Evolutionary conservation across 2,329 filamentous ascomycete genomes (phyloP), one percentile per base, ranked within the genome.

Genomic region (Aureobasidium namibiae): DNA sequence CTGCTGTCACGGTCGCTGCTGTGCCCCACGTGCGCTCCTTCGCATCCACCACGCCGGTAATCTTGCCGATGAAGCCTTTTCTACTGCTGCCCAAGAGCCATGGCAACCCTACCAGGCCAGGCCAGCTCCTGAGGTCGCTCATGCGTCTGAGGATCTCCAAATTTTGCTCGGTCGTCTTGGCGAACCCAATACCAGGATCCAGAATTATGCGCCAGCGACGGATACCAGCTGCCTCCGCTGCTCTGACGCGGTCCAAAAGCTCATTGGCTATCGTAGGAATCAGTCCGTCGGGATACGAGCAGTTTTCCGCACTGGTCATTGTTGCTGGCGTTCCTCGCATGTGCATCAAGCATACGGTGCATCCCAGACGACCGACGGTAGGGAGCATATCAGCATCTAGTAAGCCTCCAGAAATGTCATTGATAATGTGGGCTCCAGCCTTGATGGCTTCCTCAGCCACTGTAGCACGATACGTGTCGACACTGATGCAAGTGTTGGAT

Each of bases 111-210:
- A 80, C 74, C 24, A 94, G 72, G 0, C 83, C 85, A 14, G 83
- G 82, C 79, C 82, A 86, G 63, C 53, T 23, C 16, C 70, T 63
- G 29, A 97, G 76, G 4, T 95, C 75, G 63, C 88, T 82, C 6
- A 96, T 76, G 1, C 82, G 75, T 9, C 88, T 79, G 34, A 99
- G 76, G 2, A 99, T 75, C 65, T 90, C 85, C 2, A 96, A 75
- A 72, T 96, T 96, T 71, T 96, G 90, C 41, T 81, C 78, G 57
- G 80, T 78, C 0, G 83, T 86, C 76, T 99, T 99, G 59, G 94
- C 91, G 70, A 99, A 99, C 0, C 94, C 94, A 33, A 99, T 82
- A 0, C 94, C 94, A 0, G 94, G 94, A 70, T 99, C 94, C 1
- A 97, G 83, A 34, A 97, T 85, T 64, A 99, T 95, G 64, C 92